Conservation (phyloP, 2,329 filamentous ascomycete species). For the Metarhizium humberi region DNA sequence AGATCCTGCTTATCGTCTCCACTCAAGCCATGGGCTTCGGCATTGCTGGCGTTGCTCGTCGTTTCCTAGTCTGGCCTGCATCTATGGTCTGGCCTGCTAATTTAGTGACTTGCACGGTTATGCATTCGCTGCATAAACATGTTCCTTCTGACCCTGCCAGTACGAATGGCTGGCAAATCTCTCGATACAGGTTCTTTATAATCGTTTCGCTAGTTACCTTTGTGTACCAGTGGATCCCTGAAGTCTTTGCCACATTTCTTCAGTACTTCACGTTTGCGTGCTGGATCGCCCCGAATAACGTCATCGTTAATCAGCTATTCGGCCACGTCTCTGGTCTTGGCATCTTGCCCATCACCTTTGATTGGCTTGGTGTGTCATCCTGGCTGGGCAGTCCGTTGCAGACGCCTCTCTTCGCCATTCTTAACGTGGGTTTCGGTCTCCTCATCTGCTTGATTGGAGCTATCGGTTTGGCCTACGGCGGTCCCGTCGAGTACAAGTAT, state of each 20-base stretch:
- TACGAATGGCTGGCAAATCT: slow-evolving; percentile 23
- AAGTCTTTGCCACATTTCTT: slow-evolving; percentile 46
- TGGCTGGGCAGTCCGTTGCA: slow-evolving; percentile 40
- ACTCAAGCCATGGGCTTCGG: slow-evolving; percentile 54
- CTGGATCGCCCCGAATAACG: slow-evolving; percentile 52
- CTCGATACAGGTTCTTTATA: slow-evolving; percentile 46
- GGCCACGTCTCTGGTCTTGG: slow-evolving; percentile 50
- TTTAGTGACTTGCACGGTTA: slow-evolving; percentile 49
- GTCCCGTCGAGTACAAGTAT: slow-evolving; percentile 40
- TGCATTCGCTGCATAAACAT: slow-evolving; percentile 54
- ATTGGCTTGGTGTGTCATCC: slow-evolving; percentile 46
- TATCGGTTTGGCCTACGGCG: slow-evolving; percentile 40
- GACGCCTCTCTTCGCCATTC: slow-evolving; percentile 48
- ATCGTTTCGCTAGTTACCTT: slow-evolving; percentile 40
- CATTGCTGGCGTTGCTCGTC: slow-evolving; percentile 46
- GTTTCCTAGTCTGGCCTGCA: slow-evolving; percentile 49
- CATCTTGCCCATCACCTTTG: slow-evolving; percentile 54
- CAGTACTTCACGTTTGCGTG: slow-evolving; percentile 49
- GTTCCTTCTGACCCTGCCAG: slow-evolving; percentile 14
- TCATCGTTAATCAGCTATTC: slow-evolving; percentile 54
- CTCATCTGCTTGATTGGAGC: slow-evolving; percentile 41
- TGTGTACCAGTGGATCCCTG: slow-evolving; percentile 47
- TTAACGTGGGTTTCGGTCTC: slow-evolving; percentile 44
- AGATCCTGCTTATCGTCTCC: slow-evolving; percentile 47
- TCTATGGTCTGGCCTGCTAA: slow-evolving; percentile 55